Evolutionary conservation across 1,284 basidiomycete genomes (phyloP), one percentile per base, ranked within the genome.

Genomic region (Microbotryum intermedium): DNA sequence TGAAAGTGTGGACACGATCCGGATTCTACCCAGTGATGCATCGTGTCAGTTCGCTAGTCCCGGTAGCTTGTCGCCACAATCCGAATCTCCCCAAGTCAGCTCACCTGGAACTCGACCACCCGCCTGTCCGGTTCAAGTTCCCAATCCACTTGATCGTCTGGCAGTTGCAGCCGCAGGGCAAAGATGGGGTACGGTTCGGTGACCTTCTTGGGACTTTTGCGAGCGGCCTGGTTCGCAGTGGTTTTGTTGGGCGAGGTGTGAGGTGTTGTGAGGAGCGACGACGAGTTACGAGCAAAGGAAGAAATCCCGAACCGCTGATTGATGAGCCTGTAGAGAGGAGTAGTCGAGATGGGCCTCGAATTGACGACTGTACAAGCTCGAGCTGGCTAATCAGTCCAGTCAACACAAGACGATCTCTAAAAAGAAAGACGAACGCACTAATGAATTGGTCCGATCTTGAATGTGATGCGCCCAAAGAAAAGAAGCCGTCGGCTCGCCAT

Each of bases 121-220:
- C 78, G 75, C 76, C 92, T 94, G 13, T 81, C 76, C 18, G 90
- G 88, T 65, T 88, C 87, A 26, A 90, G 72, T 60, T 82, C 82
- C 60, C 87, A 86, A 70, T 93, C 89, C 13, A 93, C 77, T 30
- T 83, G 77, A 21, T 77, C 74, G 2, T 82, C 75, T 46, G 88
- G 82, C 13, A 91, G 74, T 3, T 76, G 79, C 54, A 94, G 70
- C 70, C 87, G 84, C 30, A 95, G 77, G 29, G 90, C 85, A 72
- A 89, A 94, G 56, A 90, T 81, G 1, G 89, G 84, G 69, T 81
- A 82, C 72, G 83, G 84, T 70, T 90, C 88, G 21, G 77, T 64
- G 1, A 68, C 71, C 74, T 89, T 88, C 39, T 60, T 60, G 42
- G 59, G 59, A 20, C 54, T 63, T 49, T 56, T 83, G 81, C 55